A percentile compares a stretch with the other conserved stretches of the same genome.
phyloP scores from a whole-genome alignment of 306 rosid species.

The Sindora glabra region DNA sequence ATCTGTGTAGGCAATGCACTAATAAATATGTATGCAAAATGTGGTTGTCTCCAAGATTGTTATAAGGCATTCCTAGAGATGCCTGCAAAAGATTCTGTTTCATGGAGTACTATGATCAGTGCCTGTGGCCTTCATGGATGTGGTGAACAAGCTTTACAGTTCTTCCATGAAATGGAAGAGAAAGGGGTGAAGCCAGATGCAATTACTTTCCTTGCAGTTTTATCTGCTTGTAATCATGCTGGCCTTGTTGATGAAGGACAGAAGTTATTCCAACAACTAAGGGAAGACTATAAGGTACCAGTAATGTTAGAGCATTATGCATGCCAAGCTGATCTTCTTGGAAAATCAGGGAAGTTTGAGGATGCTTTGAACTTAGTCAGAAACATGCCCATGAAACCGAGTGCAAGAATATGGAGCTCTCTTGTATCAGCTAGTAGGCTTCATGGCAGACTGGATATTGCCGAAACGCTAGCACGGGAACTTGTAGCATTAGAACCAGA shows the following conservation, averaged over 20 bases:
- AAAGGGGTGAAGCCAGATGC: constrained; percentile 39
- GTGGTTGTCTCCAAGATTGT: constrained; percentile 41
- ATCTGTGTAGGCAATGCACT: constrained; percentile 51
- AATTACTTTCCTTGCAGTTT: constrained; percentile 39
- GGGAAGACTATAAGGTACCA: constrained; percentile 19
- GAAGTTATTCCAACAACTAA: constrained; percentile 28
- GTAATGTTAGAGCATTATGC: constrained; percentile 47
- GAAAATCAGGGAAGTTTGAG: constrained; percentile 58
- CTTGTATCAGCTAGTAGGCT: constrained; percentile 54
- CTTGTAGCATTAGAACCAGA: constrained; percentile 49
- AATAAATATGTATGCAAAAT: constrained; percentile 62
- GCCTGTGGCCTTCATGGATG: constrained; percentile 57
- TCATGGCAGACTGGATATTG: constrained; percentile 50
- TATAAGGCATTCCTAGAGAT: constrained; percentile 38
- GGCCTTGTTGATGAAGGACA: constrained; percentile 56
- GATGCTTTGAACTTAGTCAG: constrained; percentile 42
- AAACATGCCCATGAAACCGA: constrained; percentile 55
- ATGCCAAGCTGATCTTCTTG: constrained; percentile 56
- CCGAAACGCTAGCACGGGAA: constrained; percentile 36
- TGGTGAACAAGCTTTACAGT: constrained; percentile 45
- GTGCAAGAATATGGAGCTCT: constrained; percentile 51
- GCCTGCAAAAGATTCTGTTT: constrained; percentile 38
- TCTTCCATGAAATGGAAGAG: constrained; percentile 48
- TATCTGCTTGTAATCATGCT: constrained; percentile 65
- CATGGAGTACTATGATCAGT: constrained; percentile 51